Evolutionary conservation across 495 filamentous ascomycete species (phyloP).

Genomic region (Annulohypoxylon nitens): DNA sequence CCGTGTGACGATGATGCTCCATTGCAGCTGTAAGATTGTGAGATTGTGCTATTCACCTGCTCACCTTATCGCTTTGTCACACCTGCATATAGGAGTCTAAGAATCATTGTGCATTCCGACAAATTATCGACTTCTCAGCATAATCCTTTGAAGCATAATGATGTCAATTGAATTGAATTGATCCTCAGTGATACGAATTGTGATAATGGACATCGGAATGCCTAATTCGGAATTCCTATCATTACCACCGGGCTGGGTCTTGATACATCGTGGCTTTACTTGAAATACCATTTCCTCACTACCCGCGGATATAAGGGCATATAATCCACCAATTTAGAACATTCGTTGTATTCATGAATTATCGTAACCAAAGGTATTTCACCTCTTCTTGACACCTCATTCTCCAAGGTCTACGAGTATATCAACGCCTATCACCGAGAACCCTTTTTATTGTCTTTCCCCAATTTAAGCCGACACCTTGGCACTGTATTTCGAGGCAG

Average conservation of each 20-base stretch:
- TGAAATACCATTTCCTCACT: not conserved
- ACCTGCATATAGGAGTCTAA: not conserved
- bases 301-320: not conserved
- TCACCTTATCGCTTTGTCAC: conserved; percentile 1
- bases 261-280: not conserved
- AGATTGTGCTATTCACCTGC: conserved; percentile 12
- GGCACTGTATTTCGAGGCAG: conserved; percentile 80
- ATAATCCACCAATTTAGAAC: conserved; percentile 8
- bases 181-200: not conserved
- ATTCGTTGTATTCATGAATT: conserved; percentile 37
- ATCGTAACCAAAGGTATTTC: conserved; percentile 32
- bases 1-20: conserved; percentile 13
- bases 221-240: conserved; percentile 25
- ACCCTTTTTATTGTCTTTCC: not conserved
- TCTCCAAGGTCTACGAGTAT: conserved; percentile 33
- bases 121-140: not conserved
- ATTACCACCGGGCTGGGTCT: not conserved
- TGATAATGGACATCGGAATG: conserved; percentile 22
- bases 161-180: conserved; percentile 34
- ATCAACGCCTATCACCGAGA: conserved; percentile 13
- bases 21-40: not conserved
- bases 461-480: conserved; percentile 71
- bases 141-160: conserved; percentile 9
- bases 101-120: conserved; percentile 39
- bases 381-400: conserved; percentile 20